Percentiles rank a stretch among this genome's conserved stretches.
These are phyloP conservation scores for Alternaria brassicicola DNA, from an alignment of 2,329 filamentous ascomycete species.

Conservation along the genomic window DNA sequence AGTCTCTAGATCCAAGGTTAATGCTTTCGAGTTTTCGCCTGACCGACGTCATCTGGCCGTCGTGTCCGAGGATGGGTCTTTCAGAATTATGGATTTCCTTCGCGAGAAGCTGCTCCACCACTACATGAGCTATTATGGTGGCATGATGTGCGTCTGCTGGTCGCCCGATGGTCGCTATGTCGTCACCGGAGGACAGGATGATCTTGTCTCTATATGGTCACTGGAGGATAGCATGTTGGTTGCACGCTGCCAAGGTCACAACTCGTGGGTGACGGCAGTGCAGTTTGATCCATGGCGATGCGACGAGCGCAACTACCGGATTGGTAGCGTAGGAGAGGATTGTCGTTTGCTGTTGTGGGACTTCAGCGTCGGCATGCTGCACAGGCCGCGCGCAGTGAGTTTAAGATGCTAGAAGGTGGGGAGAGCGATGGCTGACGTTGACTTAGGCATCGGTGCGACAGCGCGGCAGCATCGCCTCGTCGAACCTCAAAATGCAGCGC, in stretches of 20 bases:
- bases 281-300: conserved; percentile 98
- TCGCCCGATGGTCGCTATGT: conserved; percentile 97
- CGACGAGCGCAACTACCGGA: conserved; percentile 92
- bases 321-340: conserved; percentile 95
- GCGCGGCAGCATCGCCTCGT: conserved; percentile 58
- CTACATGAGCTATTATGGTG: conserved; percentile 91
- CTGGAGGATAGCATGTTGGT: conserved; percentile 82
- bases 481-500: conserved; percentile 52
- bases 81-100: conserved; percentile 90
- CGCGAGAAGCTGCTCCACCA: conserved; percentile 89
- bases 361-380: conserved; percentile 95
- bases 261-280: conserved; percentile 92
- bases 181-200: conserved; percentile 92
- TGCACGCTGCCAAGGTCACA: conserved; percentile 91
- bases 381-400: conserved; percentile 79
- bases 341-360: conserved; percentile 92
- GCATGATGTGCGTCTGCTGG: conserved; percentile 92
- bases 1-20: conserved; percentile 86
- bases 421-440: not conserved
- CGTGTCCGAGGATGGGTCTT: conserved; percentile 86
- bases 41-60: conserved; percentile 86
- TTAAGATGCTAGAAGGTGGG: not conserved
- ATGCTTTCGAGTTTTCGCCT: conserved; percentile 90
- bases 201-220: conserved; percentile 95
- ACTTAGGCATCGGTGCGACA: conserved; percentile 62